These are phyloP conservation scores for Lasiodiplodia sp. DNA, from an alignment of 2,329 filamentous ascomycete genomes.

Conservation along the genomic window DNA sequence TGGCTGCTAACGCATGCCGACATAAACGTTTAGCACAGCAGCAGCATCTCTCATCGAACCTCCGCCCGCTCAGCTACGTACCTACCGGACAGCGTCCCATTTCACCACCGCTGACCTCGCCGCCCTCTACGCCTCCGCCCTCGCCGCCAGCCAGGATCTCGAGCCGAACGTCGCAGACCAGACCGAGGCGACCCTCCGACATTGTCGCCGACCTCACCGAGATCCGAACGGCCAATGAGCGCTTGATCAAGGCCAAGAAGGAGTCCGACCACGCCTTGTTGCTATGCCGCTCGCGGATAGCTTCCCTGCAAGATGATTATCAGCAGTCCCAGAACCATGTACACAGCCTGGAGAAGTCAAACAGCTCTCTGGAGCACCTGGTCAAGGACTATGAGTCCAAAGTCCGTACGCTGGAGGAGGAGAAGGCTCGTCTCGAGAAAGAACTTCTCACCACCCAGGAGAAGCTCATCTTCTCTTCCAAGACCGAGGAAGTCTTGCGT, in stretches of 20 bases:
- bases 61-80: slow-evolving; percentile 15
- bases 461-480: slow-evolving; percentile 35
- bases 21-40: slow-evolving; percentile 27
- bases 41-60: slow-evolving; percentile 11
- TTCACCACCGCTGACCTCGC: slow-evolving; percentile 20
- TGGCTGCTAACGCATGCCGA: slow-evolving; percentile 24
- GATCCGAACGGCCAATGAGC: slow-evolving; percentile 43
- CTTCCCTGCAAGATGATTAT: slow-evolving; percentile 35
- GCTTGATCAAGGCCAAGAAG: slow-evolving; percentile 45
- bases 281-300: slow-evolving; percentile 44
- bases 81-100: slow-evolving; percentile 11
- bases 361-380: slow-evolving; percentile 35
- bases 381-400: slow-evolving; percentile 40
- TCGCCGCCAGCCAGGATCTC: slow-evolving; percentile 27
- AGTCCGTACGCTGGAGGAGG: slow-evolving; percentile 40
- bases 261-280: slow-evolving; percentile 47
- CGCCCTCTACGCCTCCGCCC: slow-evolving; percentile 31
- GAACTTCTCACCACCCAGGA: slow-evolving; percentile 36
- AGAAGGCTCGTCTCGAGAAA: slow-evolving; percentile 37
- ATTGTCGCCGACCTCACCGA: slow-evolving; percentile 34
- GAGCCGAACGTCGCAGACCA: slow-evolving; percentile 15
- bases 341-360: slow-evolving; percentile 37
- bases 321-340: slow-evolving; percentile 36
- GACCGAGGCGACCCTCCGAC: slow-evolving; percentile 4
- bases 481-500: slow-evolving; percentile 36